phyloP scores from a whole-genome alignment of 495 filamentous ascomycete genomes.

The Penicillium goetzii region DNA sequence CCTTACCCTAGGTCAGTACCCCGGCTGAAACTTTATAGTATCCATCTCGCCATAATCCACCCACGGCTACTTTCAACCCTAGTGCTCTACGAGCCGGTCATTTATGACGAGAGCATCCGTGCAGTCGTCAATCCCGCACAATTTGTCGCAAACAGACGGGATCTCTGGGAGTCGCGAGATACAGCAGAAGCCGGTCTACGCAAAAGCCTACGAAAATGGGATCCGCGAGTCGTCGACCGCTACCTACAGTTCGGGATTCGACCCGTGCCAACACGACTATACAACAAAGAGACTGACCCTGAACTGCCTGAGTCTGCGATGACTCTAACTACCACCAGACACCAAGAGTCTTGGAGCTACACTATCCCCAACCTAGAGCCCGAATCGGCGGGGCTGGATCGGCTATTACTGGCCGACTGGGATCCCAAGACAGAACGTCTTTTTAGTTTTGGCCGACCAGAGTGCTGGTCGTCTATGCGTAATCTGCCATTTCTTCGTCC shows the following conservation, averaged over 20 bases:
- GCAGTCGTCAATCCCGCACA: neutral
- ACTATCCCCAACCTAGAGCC: constrained; percentile 25
- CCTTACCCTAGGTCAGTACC: neutral
- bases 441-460: constrained; percentile 24
- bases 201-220: constrained; percentile 5
- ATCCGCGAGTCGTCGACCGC: neutral
- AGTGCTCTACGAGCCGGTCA: constrained; percentile 9
- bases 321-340: constrained; percentile 65
- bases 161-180: constrained; percentile 11
- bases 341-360: constrained; percentile 58
- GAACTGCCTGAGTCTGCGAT: constrained; percentile 34
- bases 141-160: neutral
- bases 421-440: constrained; percentile 37
- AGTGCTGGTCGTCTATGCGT: constrained; percentile 49
- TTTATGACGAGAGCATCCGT: neutral
- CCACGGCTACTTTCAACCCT: constrained; percentile 10
- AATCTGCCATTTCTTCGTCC: constrained; percentile 63
- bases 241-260: constrained; percentile 7
- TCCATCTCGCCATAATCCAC: constrained; percentile 12
- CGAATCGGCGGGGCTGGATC: constrained; percentile 28
- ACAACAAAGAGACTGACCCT: constrained; percentile 26
- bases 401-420: constrained; percentile 58
- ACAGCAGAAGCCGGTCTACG: constrained; percentile 7
- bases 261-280: constrained; percentile 4
- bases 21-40: neutral